phyloP scores from a whole-genome alignment of 208 protist species.

The Leishmania gerbilli region DNA sequence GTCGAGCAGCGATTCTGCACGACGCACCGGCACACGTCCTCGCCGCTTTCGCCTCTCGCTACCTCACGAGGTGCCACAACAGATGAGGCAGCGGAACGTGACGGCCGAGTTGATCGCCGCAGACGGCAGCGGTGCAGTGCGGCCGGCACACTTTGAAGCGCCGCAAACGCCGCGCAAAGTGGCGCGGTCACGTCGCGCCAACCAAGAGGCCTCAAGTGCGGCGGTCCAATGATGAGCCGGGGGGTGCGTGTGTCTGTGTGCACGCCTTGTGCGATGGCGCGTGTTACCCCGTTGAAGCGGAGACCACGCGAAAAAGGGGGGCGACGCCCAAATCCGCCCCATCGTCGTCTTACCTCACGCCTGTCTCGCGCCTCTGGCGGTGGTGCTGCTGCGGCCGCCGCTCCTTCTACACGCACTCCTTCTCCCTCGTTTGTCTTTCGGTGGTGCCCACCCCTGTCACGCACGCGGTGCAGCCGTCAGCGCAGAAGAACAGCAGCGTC shows the following conservation, averaged over 20 bases:
- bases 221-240: not conserved
- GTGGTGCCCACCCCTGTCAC: too few species aligned
- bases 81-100: not conserved
- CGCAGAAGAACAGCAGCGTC: too few species aligned
- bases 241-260: constrained; percentile 4
- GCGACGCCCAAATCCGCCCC: too few species aligned
- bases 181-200: constrained; percentile 36
- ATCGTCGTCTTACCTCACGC: not conserved
- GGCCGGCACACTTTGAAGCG: constrained; percentile 35
- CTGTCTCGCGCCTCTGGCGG: not conserved
- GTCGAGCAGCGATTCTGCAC: not conserved
- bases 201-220: constrained; percentile 1
- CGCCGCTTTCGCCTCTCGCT: constrained; percentile 21
- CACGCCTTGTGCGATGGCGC: not conserved
- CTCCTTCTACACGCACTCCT: too few species aligned
- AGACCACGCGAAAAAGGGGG: not conserved
- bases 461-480: too few species aligned
- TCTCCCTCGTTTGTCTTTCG: too few species aligned
- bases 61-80: constrained; percentile 4
- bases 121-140: not conserved
- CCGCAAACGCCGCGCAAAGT: constrained; percentile 61
- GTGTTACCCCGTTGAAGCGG: not conserved
- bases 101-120: not conserved
- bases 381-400: not conserved
- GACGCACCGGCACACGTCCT: not conserved